These are phyloP conservation scores for Phycomyces nitens DNA, from an alignment of 192 early-diverging fungal species.

Conservation along the genomic window DNA sequence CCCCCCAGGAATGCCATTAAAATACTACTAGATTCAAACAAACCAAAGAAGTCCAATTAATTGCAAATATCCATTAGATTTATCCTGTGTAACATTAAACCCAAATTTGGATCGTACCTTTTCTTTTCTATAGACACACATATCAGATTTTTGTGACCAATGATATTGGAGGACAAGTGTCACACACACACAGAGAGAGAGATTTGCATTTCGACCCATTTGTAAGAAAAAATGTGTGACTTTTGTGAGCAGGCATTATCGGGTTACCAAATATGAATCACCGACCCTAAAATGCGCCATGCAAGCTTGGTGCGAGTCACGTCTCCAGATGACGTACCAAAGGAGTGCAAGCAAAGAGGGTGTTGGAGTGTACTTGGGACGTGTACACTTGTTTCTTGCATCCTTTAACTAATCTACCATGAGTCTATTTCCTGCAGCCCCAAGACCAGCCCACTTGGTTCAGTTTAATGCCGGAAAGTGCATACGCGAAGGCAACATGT, in stretches of 20 bases:
- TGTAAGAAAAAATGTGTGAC: background rate
- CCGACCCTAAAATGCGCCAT: background rate
- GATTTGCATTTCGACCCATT: background rate
- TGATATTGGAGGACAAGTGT: background rate
- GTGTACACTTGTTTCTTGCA: background rate
- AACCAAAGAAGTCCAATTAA: too few species aligned
- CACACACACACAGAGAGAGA: too few species aligned
- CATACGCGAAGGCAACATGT: constrained; percentile 58
- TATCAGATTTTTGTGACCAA: background rate
- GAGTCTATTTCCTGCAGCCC: constrained; percentile 34
- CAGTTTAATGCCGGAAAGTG: constrained; percentile 75
- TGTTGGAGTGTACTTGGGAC: background rate
- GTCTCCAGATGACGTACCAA: background rate
- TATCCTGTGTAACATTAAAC: too few species aligned
- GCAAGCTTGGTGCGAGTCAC: background rate
- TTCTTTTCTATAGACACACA: too few species aligned
- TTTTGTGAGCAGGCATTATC: background rate
- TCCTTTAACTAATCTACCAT: constrained; percentile 8
- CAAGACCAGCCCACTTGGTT: constrained; percentile 26
- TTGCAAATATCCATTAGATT: too few species aligned
- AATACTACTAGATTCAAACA: too few species aligned
- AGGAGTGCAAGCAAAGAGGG: too few species aligned
- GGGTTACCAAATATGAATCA: background rate
- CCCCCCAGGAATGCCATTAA: too few species aligned
- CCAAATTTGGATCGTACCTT: too few species aligned